Base-by-base conservation (phyloP, 805 yeast genomes). In the Kazachstania africana region DNA sequence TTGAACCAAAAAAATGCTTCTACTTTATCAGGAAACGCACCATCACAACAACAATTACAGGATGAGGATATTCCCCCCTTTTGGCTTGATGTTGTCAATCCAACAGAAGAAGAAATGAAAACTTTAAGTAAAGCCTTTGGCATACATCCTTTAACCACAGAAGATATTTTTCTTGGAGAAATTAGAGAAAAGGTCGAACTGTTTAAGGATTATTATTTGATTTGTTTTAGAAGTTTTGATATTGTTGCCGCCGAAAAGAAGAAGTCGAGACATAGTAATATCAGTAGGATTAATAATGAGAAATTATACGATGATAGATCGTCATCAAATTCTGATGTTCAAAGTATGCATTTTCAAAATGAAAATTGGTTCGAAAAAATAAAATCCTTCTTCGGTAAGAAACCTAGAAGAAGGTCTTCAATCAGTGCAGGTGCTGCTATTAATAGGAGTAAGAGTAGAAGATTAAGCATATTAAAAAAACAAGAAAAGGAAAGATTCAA, bases 91-190 rank as follows among this genome's bases (percentile, higher is more conserved):
- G 80, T 88, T 9, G 60, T 82, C 35, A 79, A 83, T 47, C 98
- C 98, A 8, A 81, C 94, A 0, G 97, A 91, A 48, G 96, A 85
- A 43, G 98, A 88, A 55, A 83, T 91, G 94, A 85, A 88, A 47
- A 91, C 79, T 0, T 45, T 88, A 10, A 73, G 93, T 17, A 84
- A 84, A 47, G 75, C 96, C 0, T 88, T 88, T 59, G 94, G 94
- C 1, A 83, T 88, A 35, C 98, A 88, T 56, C 98, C 98, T 0
- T 68, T 88, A 45, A 88, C 98, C 1, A 82, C 96, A 0, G 98
- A 88, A 52, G 98, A 88, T 59, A 87, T 88, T 29, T 79, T 81
- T 37, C 59, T 87, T 19, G 95, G 95, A 2, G 98, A 88, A 51
- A 80, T 94, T 1, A 72, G 97, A 42, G 98, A 88, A 54, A 88